Evolutionary conservation across 257 asterid species (phyloP).

Genomic region (Gynochthodes officinalis): DNA sequence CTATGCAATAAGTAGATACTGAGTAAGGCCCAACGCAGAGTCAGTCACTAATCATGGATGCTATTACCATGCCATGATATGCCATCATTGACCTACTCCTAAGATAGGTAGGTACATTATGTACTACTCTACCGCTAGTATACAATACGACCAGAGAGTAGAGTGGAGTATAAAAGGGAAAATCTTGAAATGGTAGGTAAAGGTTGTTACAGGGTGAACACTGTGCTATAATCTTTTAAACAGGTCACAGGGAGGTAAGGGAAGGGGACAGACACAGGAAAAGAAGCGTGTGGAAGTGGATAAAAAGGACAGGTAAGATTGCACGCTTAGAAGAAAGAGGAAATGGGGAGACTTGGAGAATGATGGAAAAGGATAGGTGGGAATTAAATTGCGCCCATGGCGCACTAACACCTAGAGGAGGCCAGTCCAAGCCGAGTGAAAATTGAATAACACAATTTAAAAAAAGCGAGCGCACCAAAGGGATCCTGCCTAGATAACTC

Average conservation of each 20-base stretch:
- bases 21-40: not conserved
- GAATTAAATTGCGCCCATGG: slow-evolving; percentile 26
- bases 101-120: not conserved
- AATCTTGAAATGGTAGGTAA: not conserved
- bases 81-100: not conserved
- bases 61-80: not conserved
- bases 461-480: slow-evolving; percentile 25
- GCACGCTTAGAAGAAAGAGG: slow-evolving; percentile 24
- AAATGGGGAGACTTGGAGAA: slow-evolving; percentile 13
- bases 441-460: slow-evolving; percentile 1
- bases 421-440: slow-evolving; percentile 13
- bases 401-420: slow-evolving; percentile 28
- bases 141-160: too few species aligned
- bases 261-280: not conserved
- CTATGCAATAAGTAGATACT: not conserved
- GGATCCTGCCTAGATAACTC: slow-evolving; percentile 4
- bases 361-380: slow-evolving; percentile 39
- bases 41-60: not conserved
- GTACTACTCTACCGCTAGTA: too few species aligned
- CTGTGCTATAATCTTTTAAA: too few species aligned
- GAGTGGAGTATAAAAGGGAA: not conserved
- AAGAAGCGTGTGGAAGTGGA: slow-evolving; percentile 10
- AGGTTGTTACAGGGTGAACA: not conserved
- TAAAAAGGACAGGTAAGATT: slow-evolving; percentile 12
- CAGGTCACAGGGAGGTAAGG: not conserved